Evolutionary conservation across 2,329 filamentous ascomycete species (phyloP).

Genomic region (Microdochium trichocladiopsis): DNA sequence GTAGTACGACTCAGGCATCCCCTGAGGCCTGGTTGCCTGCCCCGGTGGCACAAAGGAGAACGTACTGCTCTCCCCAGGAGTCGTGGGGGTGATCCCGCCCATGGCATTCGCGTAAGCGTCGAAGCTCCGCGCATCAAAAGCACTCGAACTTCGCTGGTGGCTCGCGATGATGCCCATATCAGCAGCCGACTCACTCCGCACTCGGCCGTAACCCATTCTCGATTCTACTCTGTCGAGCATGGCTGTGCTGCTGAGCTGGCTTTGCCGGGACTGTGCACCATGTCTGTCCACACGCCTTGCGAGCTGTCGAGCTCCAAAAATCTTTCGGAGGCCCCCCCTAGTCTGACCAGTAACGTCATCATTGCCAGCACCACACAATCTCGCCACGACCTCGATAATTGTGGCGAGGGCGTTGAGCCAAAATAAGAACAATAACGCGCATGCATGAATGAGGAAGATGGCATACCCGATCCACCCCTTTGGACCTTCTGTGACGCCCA

Average conservation of each 20-base stretch:
- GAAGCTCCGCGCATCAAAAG: conserved; percentile 40
- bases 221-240: conserved; percentile 69
- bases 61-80: conserved; percentile 53
- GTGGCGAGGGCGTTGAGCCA: conserved; percentile 89
- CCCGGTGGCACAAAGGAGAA: conserved; percentile 63
- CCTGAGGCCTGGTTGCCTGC: conserved; percentile 32
- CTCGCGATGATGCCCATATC: conserved; percentile 43
- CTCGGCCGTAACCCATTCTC: conserved; percentile 50
- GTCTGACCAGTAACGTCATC: conserved; percentile 63
- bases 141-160: conserved; percentile 47
- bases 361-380: conserved; percentile 75
- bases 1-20: conserved; percentile 73
- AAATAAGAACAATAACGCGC: conserved; percentile 84
- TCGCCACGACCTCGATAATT: conserved; percentile 78
- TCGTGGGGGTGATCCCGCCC: conserved; percentile 30
- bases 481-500: conserved; percentile 69
- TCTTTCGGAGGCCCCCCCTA: conserved; percentile 79
- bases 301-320: conserved; percentile 86
- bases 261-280: conserved; percentile 61
- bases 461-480: conserved; percentile 96
- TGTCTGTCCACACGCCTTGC: conserved; percentile 61
- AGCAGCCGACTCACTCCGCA: conserved; percentile 55
- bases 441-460: conserved; percentile 78
- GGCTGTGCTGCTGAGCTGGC: conserved; percentile 72
- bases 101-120: conserved; percentile 32